These are phyloP conservation scores for Danielozyma ontarioensis DNA, from an alignment of 805 yeast genomes.

Conservation along the genomic window DNA sequence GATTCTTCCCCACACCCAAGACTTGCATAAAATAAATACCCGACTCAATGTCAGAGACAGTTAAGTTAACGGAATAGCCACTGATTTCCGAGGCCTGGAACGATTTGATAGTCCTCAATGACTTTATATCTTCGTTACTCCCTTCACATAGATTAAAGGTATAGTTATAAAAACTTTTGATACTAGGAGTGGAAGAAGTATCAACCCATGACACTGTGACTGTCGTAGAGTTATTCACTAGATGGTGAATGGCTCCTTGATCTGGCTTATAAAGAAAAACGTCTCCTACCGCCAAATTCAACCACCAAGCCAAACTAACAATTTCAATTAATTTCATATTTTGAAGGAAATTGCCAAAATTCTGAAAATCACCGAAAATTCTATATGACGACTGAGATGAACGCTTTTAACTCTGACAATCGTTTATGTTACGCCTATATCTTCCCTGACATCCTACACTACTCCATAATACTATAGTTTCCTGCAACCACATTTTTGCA, in stretches of 20 bases:
- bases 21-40: slow-evolving; percentile 1
- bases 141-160: slow-evolving; percentile 3
- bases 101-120: not conserved
- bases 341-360: not conserved
- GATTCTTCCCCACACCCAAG: not conserved
- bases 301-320: not conserved
- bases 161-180: not conserved
- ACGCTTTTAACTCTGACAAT: too few relatives aligned
- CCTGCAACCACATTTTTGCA: too few relatives aligned
- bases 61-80: too few relatives aligned
- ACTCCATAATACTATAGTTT: too few relatives aligned
- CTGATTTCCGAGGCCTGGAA: too few relatives aligned
- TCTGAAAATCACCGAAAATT: not conserved
- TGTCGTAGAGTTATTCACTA: too few relatives aligned
- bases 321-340: not conserved
- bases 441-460: too few relatives aligned
- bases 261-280: not conserved
- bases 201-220: too few relatives aligned
- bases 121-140: not conserved
- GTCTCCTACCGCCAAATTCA: too few relatives aligned
- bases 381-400: too few relatives aligned
- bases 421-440: too few relatives aligned
- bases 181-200: not conserved
- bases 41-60: not conserved
- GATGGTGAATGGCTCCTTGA: too few relatives aligned